Evolutionary conservation across 345 rosid species (phyloP).

Genomic region (Acer saccharum): DNA sequence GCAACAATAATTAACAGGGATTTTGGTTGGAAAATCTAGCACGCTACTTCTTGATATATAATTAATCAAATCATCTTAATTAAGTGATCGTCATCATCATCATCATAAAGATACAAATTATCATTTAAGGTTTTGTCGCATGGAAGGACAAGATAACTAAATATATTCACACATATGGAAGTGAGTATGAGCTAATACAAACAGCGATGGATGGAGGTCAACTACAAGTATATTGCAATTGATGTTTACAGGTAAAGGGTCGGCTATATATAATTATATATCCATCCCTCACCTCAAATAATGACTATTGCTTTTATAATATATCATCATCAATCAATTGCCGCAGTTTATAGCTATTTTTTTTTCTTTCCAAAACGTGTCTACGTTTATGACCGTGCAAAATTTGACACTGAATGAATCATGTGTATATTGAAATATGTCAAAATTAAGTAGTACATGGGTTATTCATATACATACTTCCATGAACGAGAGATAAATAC

Average conservation of each 20-base stretch:
- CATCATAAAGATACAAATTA: too few species aligned
- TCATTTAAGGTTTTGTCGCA: neutral
- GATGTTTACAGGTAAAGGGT: neutral
- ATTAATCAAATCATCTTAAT: neutral
- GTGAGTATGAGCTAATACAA: neutral
- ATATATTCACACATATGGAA: too few species aligned
- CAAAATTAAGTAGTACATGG: too few species aligned
- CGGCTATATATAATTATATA: neutral
- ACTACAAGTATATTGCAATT: neutral
- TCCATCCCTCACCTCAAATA: neutral
- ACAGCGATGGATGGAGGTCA: conserved; percentile 4
- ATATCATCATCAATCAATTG: too few species aligned
- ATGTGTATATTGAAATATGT: too few species aligned
- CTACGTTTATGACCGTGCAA: neutral
- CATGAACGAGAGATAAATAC: too few species aligned
- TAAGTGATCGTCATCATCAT: too few species aligned
- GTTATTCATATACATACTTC: too few species aligned
- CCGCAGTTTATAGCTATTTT: too few species aligned
- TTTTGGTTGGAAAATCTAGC: neutral
- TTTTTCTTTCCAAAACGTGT: neutral
- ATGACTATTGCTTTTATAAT: neutral
- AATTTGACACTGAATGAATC: too few species aligned
- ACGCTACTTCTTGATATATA: neutral
- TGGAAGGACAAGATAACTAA: neutral
- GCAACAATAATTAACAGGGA: too few species aligned